Evolutionary conservation across 208 protist species (phyloP), one percentile per base, ranked within the genome.

Genomic region (Trichomonas tenax): DNA sequence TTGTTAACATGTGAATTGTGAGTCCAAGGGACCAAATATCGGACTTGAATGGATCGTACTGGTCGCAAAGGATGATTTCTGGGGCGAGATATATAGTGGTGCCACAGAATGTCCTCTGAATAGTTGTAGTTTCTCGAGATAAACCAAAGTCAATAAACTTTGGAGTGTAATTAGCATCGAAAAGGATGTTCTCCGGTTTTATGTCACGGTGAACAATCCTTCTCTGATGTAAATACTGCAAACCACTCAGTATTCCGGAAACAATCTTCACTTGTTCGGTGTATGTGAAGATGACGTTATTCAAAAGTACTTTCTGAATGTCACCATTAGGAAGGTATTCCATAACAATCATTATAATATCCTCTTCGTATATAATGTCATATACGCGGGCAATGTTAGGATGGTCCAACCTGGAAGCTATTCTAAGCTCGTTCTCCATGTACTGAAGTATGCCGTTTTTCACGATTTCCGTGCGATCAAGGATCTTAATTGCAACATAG

Each of bases 321-420:
- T 99, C 99, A 0, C 99, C 99, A 82, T 99, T 98, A 46, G 98
- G 98, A 0, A 99, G 98, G 96, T 99, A 99, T 97, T 99, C 99
- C 99, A 99, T 99, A 89, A 99, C 98, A 96, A 99, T 98, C 96
- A 99, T 99, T 63, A 99, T 99, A 97, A 99, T 99, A 2, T 98
- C 99, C 21, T 98, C 97, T 15, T 98, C 99, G 26, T 98, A 98
- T 82, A 99, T 99, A 23, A 99, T 99, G 89, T 84, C 82, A 21
- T 99, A 99, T 82, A 99, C 98, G 31, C 98, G 98, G 97, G 99
- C 99, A 96, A 99, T 99, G 97, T 99, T 99, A 31, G 99, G 99
- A 96, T 99, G 99, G 36, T 98, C 97, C 97, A 99, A 99, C 63
- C 99, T 97, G 96, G 98, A 98, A 63, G 99, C 97, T 96, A 99